Evolutionary conservation across 2,329 filamentous ascomycete genomes (phyloP).

Genomic region (Ascochyta fabae): DNA sequence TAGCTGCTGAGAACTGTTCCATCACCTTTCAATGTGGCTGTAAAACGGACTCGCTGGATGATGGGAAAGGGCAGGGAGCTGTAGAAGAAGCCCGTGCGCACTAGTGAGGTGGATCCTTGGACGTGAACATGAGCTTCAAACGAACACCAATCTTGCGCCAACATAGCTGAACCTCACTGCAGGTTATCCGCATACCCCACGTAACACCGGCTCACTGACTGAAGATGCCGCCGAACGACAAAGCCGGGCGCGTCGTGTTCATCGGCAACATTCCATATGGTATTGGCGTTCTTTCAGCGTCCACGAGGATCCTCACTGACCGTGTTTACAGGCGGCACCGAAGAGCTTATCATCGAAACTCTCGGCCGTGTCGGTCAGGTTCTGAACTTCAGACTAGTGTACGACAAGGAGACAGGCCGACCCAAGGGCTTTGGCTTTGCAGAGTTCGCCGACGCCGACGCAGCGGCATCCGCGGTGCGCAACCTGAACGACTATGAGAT

Average conservation of each 20-base stretch:
- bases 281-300: constrained; percentile 47
- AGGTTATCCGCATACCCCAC: neutral
- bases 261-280: constrained; percentile 88
- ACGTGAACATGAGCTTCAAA: constrained; percentile 9
- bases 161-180: neutral
- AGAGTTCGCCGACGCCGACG: constrained; percentile 91
- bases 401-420: constrained; percentile 91
- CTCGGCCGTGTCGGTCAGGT: constrained; percentile 91
- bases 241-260: constrained; percentile 79
- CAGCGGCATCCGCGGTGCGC: constrained; percentile 89
- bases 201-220: neutral
- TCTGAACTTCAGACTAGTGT: constrained; percentile 88
- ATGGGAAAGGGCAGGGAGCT: neutral
- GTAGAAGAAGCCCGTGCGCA: constrained; percentile 5
- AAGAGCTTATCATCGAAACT: constrained; percentile 94
- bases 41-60: too few species aligned
- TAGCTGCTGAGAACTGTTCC: neutral
- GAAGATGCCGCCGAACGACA: constrained; percentile 59
- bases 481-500: constrained; percentile 96
- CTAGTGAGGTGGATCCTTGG: constrained; percentile 10
- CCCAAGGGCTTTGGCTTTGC: constrained; percentile 97
- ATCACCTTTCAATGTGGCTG: neutral
- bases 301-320: constrained; percentile 19
- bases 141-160: constrained; percentile 6
- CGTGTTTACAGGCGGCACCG: constrained; percentile 74